Evolutionary conservation across 139 green algal genomes (phyloP), one percentile per base, ranked within the genome.

Genomic region (Bryopsis sp.): DNA sequence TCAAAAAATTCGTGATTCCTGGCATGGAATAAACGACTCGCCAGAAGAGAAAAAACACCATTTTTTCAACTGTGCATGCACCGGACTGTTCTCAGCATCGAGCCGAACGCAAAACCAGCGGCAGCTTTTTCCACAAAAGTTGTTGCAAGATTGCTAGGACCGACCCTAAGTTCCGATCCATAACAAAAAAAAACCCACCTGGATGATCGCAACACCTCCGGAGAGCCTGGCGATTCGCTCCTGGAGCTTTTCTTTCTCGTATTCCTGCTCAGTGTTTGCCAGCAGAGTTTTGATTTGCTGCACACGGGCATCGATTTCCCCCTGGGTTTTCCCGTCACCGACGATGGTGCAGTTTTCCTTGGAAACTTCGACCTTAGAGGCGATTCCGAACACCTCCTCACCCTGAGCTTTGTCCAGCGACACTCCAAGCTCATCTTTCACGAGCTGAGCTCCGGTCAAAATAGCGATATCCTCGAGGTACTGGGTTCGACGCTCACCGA

Each of bases 391-490:
- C 62, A 97, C 89, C 64, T 92, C 84, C 75, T 89, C 82, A 3
- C 75, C 77, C 15, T 11, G 11, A 0, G 83, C 93, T 84, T 96
- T 97, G 78, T 97, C 93, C 58, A 99, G 81, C 47, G 63, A 84
- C 31, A 98, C 78, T 70, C 94, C 94, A 47, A 97, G 81, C 85
- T 98, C 94, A n/a, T 99, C 93, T 78, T 95, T 92, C 38, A 99
- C 82, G n/a, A 97, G 79, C 58, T 82, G 74, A 19, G 72, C 83
- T 11, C 82, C 73, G 0, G 95, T 99, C 32, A 99, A 79, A 79
- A 98, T 96, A 77, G 95, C 91, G 80, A 99, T 98, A 83, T 99
- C 95, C 79, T 99, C 94, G 69, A 99, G 86, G 86, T 98, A 99
- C 72, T 82, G 87, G 57, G 79, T 92, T 84, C 97, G 97, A 78